phyloP scores from a whole-genome alignment of 768 basidiomycete species.

The Sistotremastrum suecicum region DNA sequence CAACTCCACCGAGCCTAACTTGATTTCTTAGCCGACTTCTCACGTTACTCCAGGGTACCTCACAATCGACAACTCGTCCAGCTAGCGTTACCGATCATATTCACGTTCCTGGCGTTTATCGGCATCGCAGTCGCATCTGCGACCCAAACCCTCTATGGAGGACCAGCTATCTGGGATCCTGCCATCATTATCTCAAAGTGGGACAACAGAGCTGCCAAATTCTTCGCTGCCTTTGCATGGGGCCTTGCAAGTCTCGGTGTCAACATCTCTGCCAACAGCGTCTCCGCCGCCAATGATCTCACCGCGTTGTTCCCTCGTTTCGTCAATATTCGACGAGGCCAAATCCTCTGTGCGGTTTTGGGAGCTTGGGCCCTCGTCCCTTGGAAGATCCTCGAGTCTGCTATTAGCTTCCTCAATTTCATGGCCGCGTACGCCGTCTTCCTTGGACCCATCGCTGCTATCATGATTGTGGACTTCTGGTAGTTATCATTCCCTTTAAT shows the following conservation, averaged over 20 bases:
- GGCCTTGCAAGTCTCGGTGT: constrained; percentile 56
- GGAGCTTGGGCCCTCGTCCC: constrained; percentile 81
- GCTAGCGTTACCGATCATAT: constrained; percentile 46
- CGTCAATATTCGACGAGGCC: constrained; percentile 70
- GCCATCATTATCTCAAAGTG: constrained; percentile 61
- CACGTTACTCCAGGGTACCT: no score
- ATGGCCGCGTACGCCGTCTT: constrained; percentile 81
- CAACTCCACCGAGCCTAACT: constrained; percentile 29
- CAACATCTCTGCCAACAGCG: constrained; percentile 65
- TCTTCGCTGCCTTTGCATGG: constrained; percentile 71
- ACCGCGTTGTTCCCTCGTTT: constrained; percentile 63
- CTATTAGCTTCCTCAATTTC: constrained; percentile 57
- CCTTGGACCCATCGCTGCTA: constrained; percentile 71
- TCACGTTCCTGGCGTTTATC: constrained; percentile 64
- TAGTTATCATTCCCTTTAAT: neutral
- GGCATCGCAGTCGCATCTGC: constrained; percentile 76
- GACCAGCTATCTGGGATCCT: constrained; percentile 54
- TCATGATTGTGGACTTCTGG: constrained; percentile 47
- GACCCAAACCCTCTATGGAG: constrained; percentile 56
- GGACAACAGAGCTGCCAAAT: constrained; percentile 76
- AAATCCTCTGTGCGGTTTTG: constrained; percentile 59
- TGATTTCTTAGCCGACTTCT: neutral
- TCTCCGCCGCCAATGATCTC: constrained; percentile 73
- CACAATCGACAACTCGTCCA: no score
- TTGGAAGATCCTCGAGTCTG: constrained; percentile 65